Percentiles rank a stretch among this genome's conserved stretches.
Conservation (phyloP, 495 filamentous ascomycete species). For the Chaetomium cochliodes region DNA sequence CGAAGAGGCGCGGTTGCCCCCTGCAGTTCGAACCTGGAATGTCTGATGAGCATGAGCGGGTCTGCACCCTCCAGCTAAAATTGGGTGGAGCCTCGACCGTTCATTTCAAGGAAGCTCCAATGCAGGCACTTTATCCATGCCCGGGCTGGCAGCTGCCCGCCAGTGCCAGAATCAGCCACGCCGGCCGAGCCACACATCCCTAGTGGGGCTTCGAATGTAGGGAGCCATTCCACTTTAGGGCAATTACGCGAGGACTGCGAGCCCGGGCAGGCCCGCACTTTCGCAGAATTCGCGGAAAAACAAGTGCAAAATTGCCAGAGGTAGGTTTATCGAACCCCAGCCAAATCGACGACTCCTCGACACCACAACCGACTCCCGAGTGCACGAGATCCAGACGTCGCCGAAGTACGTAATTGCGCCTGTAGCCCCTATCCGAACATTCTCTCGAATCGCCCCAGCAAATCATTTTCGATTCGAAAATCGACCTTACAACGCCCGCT, state of each 20-base stretch:
- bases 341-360: slow-evolving; percentile 35
- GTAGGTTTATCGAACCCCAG: slow-evolving; percentile 33
- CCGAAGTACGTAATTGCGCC: slow-evolving; percentile 34
- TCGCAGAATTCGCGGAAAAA: slow-evolving; percentile 37
- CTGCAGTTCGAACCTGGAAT: slow-evolving; percentile 4
- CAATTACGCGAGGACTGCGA: slow-evolving; percentile 32
- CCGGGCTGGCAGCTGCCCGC: slow-evolving; percentile 3
- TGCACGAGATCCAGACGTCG: slow-evolving; percentile 36
- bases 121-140: neutral
- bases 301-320: slow-evolving; percentile 37
- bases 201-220: slow-evolving; percentile 8
- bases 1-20: slow-evolving; percentile 15
- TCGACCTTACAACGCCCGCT: slow-evolving; percentile 14
- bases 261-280: slow-evolving; percentile 41
- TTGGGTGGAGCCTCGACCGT: slow-evolving; percentile 16
- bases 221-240: slow-evolving; percentile 29
- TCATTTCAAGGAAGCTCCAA: neutral
- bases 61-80: slow-evolving; percentile 13
- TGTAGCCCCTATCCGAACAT: neutral
- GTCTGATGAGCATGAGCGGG: slow-evolving; percentile 21
- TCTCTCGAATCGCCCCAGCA: slow-evolving; percentile 7
- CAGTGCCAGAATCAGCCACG: slow-evolving; percentile 19
- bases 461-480: slow-evolving; percentile 4
- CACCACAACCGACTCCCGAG: slow-evolving; percentile 34
- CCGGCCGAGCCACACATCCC: slow-evolving; percentile 8